Conservation (phyloP, 768 basidiomycete genomes). For the Kwoniella dendrophila region DNA sequence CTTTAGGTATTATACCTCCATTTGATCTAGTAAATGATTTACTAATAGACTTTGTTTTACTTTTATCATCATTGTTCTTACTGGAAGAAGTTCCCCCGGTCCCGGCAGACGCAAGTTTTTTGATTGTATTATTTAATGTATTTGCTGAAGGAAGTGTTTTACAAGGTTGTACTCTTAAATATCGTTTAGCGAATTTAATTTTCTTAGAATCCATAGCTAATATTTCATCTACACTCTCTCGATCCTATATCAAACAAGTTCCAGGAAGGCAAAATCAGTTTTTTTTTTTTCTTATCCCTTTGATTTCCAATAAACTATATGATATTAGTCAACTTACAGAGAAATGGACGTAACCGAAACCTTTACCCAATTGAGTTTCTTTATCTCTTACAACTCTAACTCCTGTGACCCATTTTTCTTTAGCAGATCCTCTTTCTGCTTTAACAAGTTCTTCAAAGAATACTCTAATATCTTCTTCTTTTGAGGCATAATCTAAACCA, state of each 20-base stretch:
- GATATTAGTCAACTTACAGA: conserved; percentile 70
- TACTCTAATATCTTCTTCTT: conserved; percentile 81
- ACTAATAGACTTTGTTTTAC: conserved; percentile 25
- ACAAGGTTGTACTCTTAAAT: conserved; percentile 85
- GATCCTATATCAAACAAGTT: conserved; percentile 64
- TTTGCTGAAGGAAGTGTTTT: conserved; percentile 64
- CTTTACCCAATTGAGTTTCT: conserved; percentile 91
- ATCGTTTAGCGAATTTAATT: conserved; percentile 90
- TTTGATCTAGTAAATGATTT: conserved; percentile 4
- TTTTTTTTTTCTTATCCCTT: neutral
- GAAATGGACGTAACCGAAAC: conserved; percentile 91
- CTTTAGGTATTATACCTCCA: conserved; percentile 66
- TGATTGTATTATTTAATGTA: conserved; percentile 27
- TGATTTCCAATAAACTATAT: conserved; percentile 63
- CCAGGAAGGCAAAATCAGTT: neutral
- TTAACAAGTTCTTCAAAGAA: conserved; percentile 81
- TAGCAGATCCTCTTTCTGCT: conserved; percentile 65
- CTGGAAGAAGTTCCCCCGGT: conserved; percentile 20
- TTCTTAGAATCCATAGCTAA: conserved; percentile 74
- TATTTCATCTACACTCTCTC: conserved; percentile 87
- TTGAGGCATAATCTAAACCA: conserved; percentile 85
- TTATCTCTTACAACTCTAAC: conserved; percentile 88
- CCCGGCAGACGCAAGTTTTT: conserved; percentile 31
- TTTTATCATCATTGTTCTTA: neutral
- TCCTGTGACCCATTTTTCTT: conserved; percentile 66